Base-by-base conservation (phyloP, 352 stramenopile species). In the Pythium coloratum region DNA sequence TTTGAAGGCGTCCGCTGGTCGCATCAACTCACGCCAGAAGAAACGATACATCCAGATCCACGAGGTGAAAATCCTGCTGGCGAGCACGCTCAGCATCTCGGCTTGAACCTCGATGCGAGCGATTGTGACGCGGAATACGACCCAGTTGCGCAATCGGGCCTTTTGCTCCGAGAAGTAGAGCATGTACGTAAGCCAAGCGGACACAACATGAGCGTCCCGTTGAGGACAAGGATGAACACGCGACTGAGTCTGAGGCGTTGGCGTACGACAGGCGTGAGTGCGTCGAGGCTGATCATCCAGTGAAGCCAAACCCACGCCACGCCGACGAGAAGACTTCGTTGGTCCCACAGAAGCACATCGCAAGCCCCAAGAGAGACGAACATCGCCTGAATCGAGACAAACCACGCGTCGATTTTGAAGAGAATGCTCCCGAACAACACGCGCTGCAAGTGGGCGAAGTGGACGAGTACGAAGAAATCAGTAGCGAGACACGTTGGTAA, bases 211-310 rank as follows among this genome's bases (percentile, higher is more conserved):
- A 64, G 38, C 28, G 38, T 33, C 10, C 59, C 4, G n/a, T n/a
- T 57, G 14, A 64, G 55, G 5, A 28, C 26, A 0, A 70, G 12
- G 26, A 70, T 51, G 57, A 70, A 57, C 7, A 13, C 4, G 16
- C 50, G 64, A 20, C 56, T 26, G 6, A 70, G 57, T 2, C 7
- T 16, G 33, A 70, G 56, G 3, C 40, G 55, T 13, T 7, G 38
- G 18, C 64, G 55, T n/a, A 49, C 32, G 16, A 42, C 28, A 4
- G 62, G 55, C n/a, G 55, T 54, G 8, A 70, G 55, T 18, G 64
- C 56, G 14, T 70, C 64, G n/a, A 70, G 64, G 38, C 64, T 65
- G 8, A 70, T 14, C 56, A 65, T 55, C 64, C 64, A 70, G 32
- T 56, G 64, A 30, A 34, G 47, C 64, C 64, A 70, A 18, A 65